Base-by-base conservation (phyloP, 2,329 filamentous ascomycete genomes). In the Xylariaceae sp. region DNA sequence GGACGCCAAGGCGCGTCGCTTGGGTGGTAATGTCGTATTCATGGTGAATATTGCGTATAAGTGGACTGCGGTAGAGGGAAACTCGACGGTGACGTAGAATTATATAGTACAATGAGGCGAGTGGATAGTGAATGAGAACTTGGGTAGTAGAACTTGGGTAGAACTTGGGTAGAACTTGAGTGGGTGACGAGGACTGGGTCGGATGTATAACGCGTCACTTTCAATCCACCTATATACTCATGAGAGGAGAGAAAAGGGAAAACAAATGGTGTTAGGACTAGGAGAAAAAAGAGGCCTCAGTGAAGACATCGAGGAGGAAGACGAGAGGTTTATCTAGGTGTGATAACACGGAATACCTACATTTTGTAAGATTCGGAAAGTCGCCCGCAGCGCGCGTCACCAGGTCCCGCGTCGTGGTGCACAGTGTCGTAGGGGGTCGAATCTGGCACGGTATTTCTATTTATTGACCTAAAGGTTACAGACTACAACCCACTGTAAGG, bases 1-100 rank as follows among this genome's bases (percentile, higher is more conserved):
- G 5, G 63, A 52, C 45, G 53, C 67, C 32, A 70, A 56, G 39
- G 58, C 67, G 60, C 66, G 66, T 61, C 67, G 59, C 51, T 68
- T 68, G 55, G 39, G 61, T 4, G 67, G 65, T n/a, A 64, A 64
- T 30, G 60, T 44, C 29, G 54, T 50, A 34, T 66, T 63, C 67
- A 69, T 68, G 2, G 41, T 55, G 4, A 19, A 19, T 19, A 19
- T 19, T 19, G 19, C 19, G 8, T 35, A 12, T 4, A 27, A 34
- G 35, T 34, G 46, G 9, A 45, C 40, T 6, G 43, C 7, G 29
- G 29, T 6, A 27, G 12, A 11, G 26, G 43, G 9, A 19, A 32
- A 4, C 3, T 6, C 29, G 11, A 19, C 9, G 29, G 8, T 12
- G 29, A 19, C 6, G 8, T 19, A 42, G 3, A 7, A 37, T 37